Base-by-base conservation (phyloP, 2,329 filamentous ascomycete species). In the Orbilia blumenaviensis region DNA sequence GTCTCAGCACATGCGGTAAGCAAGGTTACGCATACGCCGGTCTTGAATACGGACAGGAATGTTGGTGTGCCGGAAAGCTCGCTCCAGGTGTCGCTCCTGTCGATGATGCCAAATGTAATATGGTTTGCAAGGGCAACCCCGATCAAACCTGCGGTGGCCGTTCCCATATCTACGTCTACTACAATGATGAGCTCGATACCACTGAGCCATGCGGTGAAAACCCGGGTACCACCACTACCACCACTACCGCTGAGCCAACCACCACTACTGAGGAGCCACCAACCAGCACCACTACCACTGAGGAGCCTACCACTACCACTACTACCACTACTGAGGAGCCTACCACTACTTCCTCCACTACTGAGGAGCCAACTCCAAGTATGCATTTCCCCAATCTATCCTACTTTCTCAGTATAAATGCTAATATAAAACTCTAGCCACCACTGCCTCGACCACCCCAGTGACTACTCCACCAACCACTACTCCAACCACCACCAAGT, bases 11-110 rank as follows among this genome's bases (percentile, higher is more conserved):
- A 25, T 76, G 72, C 44, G 72, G 64, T 18, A 58, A 41, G n/a
- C 64, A 69, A 54, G 72, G 72, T 34, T 69, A 69, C 34, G 72
- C 72, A 2, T 76, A 76, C 41, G 72, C 72, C 25, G 72, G 72
- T 69, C 23, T 76, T 14, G 72, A 76, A 52, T 68, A 64, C 21
- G 72, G 72, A 12, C 25, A 68, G 18, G 64, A 76, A 61, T 76
- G 72, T 46, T 69, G 58, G 34, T 76, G 72, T 21, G 72, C 64
- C 8, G 64, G 64, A 9, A 76, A 69, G 50, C 62, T 63, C n/a
- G 48, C 62, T 12, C 60, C 69, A 25, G 63, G 44, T 44, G 32
- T 52, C n/a, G 1, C 50, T n/a, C n/a, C 50, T 16, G 18, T 61
- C 25, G 61, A 61, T 18, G 60, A 61, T 54, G 27, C 36, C 44